Base-by-base conservation (phyloP, 139 green algal genomes). In the Micractinium conductrix region DNA sequence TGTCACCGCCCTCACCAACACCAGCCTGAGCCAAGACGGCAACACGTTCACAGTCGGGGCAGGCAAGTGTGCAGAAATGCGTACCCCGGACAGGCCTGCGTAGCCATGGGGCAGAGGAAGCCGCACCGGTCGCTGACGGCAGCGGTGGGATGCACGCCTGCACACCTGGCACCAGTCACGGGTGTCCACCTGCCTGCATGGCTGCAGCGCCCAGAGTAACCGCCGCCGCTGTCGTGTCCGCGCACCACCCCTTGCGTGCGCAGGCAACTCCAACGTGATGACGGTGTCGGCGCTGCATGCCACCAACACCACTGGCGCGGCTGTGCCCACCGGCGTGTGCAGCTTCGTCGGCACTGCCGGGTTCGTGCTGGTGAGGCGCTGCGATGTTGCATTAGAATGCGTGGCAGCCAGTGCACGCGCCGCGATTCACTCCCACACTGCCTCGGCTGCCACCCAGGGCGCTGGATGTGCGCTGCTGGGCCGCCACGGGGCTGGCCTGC, bases 231-330 rank as follows among this genome's bases (percentile, higher is more conserved):
- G 19, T 16, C 8, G 12, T 58, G 48, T 21, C 53, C 19, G 19
- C 53, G 5, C 10, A 30, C 19, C 53, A 5, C 19, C 5, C 19
- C 53, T 30, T 28, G 70, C 55, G 38, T 38, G 70, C 70, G 70
- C 70, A 22, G 70, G 70, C 70, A 76, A 35, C 40, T 55, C 35
- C 38, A 76, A 76, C 26, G 70, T 33, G 17, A 76, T 76, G 70
- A 53, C 42, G n/a, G 16, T 53, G 21, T 38, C 35, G 19, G 37
- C 70, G 22, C 21, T 76, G 70, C 38, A 76, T 38, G 38, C 14
- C 9, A 44, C 38, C 22, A 38, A 30, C n/a, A 44, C 19, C 38
- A 37, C 70, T 9, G 70, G 70, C 7, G 70, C 37, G 8, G 70
- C n/a, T 4, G 14, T 76, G 24, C n/a, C 70, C 1, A 76, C 70